Conservation (phyloP, 441 rosid genomes). For the Euphorbia schlechtendalii region DNA sequence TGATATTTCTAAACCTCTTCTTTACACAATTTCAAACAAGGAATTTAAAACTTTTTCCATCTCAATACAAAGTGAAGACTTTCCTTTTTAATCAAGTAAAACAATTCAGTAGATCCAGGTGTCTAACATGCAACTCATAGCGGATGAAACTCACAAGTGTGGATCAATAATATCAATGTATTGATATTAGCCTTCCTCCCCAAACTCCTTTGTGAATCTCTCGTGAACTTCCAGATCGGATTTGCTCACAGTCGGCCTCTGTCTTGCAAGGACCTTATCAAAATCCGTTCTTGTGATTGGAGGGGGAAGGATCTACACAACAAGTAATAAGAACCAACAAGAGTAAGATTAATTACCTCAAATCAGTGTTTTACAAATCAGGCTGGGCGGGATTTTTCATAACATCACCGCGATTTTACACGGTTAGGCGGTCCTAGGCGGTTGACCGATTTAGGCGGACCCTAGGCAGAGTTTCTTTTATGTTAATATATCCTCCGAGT, state of each 20-base stretch:
- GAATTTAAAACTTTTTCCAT: constrained; percentile 26
- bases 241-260: constrained; percentile 96
- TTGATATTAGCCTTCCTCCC: constrained; percentile 83
- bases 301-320: constrained; percentile 86
- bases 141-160: constrained; percentile 25
- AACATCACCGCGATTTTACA: too few species aligned
- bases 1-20: constrained; percentile 24
- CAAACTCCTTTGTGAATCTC: constrained; percentile 98
- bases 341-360: too few species aligned
- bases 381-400: too few species aligned
- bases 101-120: constrained; percentile 27
- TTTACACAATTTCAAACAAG: constrained; percentile 41
- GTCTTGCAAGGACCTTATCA: constrained; percentile 96
- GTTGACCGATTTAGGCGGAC: too few species aligned
- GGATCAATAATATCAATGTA: constrained; percentile 16
- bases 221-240: constrained; percentile 88
- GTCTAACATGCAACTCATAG: constrained; percentile 40
- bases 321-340: constrained; percentile 14
- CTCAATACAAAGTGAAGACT: constrained; percentile 30
- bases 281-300: constrained; percentile 80
- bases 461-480: too few species aligned
- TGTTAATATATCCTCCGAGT: too few species aligned
- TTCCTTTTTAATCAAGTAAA: constrained; percentile 26
- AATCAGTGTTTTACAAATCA: too few species aligned
- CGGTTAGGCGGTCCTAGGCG: too few species aligned